Percentiles rank a stretch among this genome's conserved stretches.
Conservation (phyloP, 768 basidiomycete species). For the Termitomyces eurrhizus region DNA sequence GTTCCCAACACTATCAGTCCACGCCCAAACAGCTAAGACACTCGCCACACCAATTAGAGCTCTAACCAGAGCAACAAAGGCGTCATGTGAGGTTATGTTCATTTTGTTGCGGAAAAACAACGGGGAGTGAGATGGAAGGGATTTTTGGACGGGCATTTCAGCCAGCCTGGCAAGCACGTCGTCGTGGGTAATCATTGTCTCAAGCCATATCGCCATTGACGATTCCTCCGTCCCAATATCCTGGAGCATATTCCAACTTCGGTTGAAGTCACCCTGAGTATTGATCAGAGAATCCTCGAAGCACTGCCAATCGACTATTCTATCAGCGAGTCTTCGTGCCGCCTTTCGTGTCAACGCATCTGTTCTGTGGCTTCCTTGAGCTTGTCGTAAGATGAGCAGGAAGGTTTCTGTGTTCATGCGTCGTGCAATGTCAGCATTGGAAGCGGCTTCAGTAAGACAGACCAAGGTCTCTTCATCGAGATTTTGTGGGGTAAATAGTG, state of each 20-base stretch:
- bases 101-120: slow-evolving; percentile 31
- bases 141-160: slow-evolving; percentile 33
- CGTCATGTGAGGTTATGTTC: slow-evolving; percentile 38
- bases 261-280: slow-evolving; percentile 44
- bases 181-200: slow-evolving; percentile 58
- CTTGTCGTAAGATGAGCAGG: slow-evolving; percentile 32
- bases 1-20: slow-evolving; percentile 74
- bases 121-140: slow-evolving; percentile 31
- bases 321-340: slow-evolving; percentile 41
- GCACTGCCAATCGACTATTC: slow-evolving; percentile 54
- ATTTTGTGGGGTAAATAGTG: slow-evolving; percentile 49
- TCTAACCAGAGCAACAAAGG: slow-evolving; percentile 62
- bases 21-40: slow-evolving; percentile 70
- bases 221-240: slow-evolving; percentile 64
- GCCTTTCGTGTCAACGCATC: slow-evolving; percentile 40
- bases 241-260: slow-evolving; percentile 48
- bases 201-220: slow-evolving; percentile 70
- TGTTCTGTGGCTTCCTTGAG: slow-evolving; percentile 32
- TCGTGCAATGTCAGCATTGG: slow-evolving; percentile 62
- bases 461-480: slow-evolving; percentile 54
- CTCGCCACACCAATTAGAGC: slow-evolving; percentile 65
- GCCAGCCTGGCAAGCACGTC: slow-evolving; percentile 45
- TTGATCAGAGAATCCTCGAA: slow-evolving; percentile 63
- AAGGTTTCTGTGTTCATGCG: slow-evolving; percentile 44
- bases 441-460: slow-evolving; percentile 58